Evolutionary conservation across 2,329 filamentous ascomycete species (phyloP).

Genomic region (Fonsecaea monophora): DNA sequence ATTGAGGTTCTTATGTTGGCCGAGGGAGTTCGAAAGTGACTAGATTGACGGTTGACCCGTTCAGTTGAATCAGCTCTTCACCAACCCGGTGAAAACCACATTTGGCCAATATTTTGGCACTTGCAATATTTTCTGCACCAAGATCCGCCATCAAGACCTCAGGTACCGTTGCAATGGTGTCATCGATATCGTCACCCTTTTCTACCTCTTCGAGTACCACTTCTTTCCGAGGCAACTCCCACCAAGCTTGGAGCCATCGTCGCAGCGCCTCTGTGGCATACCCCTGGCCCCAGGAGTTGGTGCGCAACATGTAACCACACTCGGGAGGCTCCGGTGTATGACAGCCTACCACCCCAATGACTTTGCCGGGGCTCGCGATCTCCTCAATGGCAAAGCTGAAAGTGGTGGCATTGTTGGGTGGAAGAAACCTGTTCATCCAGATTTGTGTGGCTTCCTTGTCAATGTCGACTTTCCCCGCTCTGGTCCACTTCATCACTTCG

Average conservation of each 20-base stretch:
- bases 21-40: conserved; percentile 18
- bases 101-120: conserved; percentile 29
- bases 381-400: conserved; percentile 60
- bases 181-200: neutral
- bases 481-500: conserved; percentile 69
- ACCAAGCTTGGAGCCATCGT: conserved; percentile 58
- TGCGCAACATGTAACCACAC: conserved; percentile 64
- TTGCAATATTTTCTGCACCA: conserved; percentile 29
- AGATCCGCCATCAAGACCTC: conserved; percentile 26
- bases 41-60: conserved; percentile 21
- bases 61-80: conserved; percentile 23
- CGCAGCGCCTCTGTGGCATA: conserved; percentile 64
- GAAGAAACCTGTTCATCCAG: conserved; percentile 53
- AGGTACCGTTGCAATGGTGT: neutral
- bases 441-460: conserved; percentile 54
- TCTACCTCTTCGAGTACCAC: conserved; percentile 46
- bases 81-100: conserved; percentile 24
- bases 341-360: conserved; percentile 58
- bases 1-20: conserved; percentile 11
- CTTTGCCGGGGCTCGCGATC: conserved; percentile 26
- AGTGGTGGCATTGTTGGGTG: conserved; percentile 58
- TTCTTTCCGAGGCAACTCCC: conserved; percentile 57
- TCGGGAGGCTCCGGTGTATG: conserved; percentile 55
- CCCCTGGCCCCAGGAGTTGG: conserved; percentile 62
- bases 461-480: conserved; percentile 51